A percentile compares a stretch with the other conserved stretches of the same genome.
phyloP scores from a whole-genome alignment of 495 filamentous ascomycete genomes.

The Bathelium albidoporum region DNA sequence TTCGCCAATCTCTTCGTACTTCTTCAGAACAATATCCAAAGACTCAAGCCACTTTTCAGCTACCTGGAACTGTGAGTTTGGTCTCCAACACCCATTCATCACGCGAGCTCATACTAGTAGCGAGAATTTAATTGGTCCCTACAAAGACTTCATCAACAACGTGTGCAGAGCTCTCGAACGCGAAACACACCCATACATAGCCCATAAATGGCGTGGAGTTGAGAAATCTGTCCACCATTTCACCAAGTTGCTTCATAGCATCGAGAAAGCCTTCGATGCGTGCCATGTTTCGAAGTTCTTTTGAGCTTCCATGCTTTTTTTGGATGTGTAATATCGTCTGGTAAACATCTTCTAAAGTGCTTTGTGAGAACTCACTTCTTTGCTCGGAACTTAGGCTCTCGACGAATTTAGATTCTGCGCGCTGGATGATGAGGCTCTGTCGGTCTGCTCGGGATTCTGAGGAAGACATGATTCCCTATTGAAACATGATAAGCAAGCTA shows the following conservation, averaged over 20 bases:
- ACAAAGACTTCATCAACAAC: neutral
- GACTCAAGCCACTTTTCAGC: neutral
- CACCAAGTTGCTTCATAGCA: neutral
- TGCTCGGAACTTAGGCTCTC: neutral
- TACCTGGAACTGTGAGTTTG: neutral
- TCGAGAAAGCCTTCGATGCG: neutral
- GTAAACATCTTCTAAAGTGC: neutral
- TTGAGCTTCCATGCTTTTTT: neutral
- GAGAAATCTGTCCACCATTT: neutral
- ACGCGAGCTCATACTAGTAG: neutral
- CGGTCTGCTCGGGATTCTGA: neutral
- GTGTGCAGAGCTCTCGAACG: neutral
- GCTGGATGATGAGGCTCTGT: neutral
- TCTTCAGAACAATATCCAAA: neutral
- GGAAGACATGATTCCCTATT: neutral
- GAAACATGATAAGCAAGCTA: too few relatives aligned
- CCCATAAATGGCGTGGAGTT: neutral
- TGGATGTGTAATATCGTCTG: neutral
- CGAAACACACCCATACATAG: neutral
- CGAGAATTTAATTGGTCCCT: neutral
- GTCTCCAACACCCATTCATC: neutral
- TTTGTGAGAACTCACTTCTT: neutral
- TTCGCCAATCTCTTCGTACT: constrained; percentile 1
- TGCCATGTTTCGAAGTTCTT: neutral
- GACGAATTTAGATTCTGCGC: neutral